A percentile compares a stretch with the other conserved stretches of the same genome.
phyloP scores from a whole-genome alignment of 176 grass and related monocot species.

The Hordeum marinum region DNA sequence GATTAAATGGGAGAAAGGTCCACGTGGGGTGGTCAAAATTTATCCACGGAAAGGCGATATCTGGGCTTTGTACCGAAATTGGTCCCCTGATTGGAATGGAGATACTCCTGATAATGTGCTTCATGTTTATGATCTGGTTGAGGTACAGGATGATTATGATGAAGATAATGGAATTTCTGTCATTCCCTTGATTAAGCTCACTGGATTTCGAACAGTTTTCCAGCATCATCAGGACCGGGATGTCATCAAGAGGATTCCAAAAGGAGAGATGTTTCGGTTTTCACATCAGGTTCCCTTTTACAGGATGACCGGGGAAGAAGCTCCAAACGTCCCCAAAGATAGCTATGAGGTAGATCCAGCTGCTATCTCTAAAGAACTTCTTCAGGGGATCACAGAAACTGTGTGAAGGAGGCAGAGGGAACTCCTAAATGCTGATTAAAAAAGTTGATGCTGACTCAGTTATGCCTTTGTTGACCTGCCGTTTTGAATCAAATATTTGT shows the following conservation, averaged over 20 bases:
- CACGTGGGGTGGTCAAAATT: conserved; percentile 51
- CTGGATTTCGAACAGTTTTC: conserved; percentile 54
- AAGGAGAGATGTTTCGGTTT: conserved; percentile 66
- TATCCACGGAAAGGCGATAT: conserved; percentile 62
- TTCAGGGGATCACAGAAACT: conserved; percentile 34
- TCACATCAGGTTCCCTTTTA: conserved; percentile 69
- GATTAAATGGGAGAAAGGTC: conserved; percentile 57
- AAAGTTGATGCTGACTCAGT: conserved; percentile 6
- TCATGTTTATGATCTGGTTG: conserved; percentile 53
- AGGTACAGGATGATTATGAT: conserved; percentile 46
- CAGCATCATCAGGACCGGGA: conserved; percentile 26
- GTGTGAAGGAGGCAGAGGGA: conserved; percentile 10
- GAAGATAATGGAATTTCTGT: conserved; percentile 48
- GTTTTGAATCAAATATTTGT: conserved; percentile 25
- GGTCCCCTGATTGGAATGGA: conserved; percentile 53
- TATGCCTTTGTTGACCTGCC: conserved; percentile 15
- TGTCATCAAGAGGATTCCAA: conserved; percentile 35
- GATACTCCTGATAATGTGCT: conserved; percentile 51
- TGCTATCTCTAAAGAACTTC: conserved; percentile 59
- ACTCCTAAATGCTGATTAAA: conserved; percentile 25
- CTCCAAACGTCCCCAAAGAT: conserved; percentile 52
- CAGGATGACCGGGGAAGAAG: conserved; percentile 54
- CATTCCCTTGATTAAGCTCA: conserved; percentile 47
- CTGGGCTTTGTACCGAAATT: conserved; percentile 61
- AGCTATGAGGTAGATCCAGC: conserved; percentile 64